Evolutionary conservation across 2,329 filamentous ascomycete genomes (phyloP), one percentile per base, ranked within the genome.

Genomic region (Alternaria solani): DNA sequence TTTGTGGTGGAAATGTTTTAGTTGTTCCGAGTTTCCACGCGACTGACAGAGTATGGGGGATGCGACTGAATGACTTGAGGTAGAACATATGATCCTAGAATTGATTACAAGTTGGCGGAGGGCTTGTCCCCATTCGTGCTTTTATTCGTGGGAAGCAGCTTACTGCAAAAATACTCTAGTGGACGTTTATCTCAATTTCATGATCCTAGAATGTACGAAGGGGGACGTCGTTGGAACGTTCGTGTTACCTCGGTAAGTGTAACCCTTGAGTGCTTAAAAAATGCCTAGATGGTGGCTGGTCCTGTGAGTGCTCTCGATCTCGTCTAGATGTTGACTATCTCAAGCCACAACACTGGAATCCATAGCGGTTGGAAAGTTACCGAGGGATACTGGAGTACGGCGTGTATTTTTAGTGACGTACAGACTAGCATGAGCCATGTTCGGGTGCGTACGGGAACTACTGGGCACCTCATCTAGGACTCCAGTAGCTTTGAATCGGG

Each of bases 361-460:
- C 20, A 28, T 25, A 30, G 32, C 20, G 44, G 32, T 39, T 51
- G 47, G 49, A 58, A 58, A 54, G 49, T 46, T 58, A 42, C 56
- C 49, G 56, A 54, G 49, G 49, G 36, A 36, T 32, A 8, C 49
- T 42, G 30, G 20, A 14, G 23, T 47, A 16, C 34, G 38, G 42
- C 23, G 12, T 36, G 12, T 14, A 23, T 23, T n/a, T 44, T 16
- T 18, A 23, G 28, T 46, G 41, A 39, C 25, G 26, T 46, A 18
- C n/a, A 26, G 12, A 11, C 20, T 32, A 41, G 25, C 51, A 56
- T 9, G 48, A 30, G 25, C 38, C 36, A 30, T 26, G 32, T 8
- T 36, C 20, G 32, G 49, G 28, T 43, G 25, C 39, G 36, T 30
- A 14, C n/a, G 39, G 34, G 36, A 43, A 32, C 23, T n/a, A 41